phyloP scores from a whole-genome alignment of 148 eudicot genomes.

The Pharnaceum exiguum region DNA sequence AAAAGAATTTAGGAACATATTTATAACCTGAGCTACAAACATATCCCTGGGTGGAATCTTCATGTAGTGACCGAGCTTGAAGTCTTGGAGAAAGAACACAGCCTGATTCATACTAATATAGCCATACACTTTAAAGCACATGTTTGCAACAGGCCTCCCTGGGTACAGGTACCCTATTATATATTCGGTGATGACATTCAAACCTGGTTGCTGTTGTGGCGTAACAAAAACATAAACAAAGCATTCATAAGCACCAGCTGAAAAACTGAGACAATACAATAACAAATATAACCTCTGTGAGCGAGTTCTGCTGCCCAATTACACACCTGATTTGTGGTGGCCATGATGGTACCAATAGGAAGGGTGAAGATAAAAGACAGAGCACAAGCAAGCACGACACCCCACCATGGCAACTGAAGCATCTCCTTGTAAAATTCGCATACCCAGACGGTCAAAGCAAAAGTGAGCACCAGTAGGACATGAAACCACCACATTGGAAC shows the following conservation, averaged over 20 bases:
- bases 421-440: conserved; percentile 42
- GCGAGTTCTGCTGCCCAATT: not conserved
- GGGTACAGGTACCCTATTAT: conserved; percentile 67
- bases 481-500: conserved; percentile 85
- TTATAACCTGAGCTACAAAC: conserved; percentile 71
- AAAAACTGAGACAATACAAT: too few relatives aligned
- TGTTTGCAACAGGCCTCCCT: conserved; percentile 77
- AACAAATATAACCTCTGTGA: too few relatives aligned
- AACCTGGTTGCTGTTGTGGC: conserved; percentile 59
- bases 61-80: conserved; percentile 92
- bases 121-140: conserved; percentile 85
- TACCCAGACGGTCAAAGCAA: conserved; percentile 45
- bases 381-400: conserved; percentile 60
- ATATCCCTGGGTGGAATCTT: conserved; percentile 78
- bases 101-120: conserved; percentile 87
- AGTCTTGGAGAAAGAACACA: conserved; percentile 48
- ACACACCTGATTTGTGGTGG: conserved; percentile 77
- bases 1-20: not conserved
- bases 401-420: conserved; percentile 88
- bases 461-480: conserved; percentile 30
- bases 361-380: conserved; percentile 66
- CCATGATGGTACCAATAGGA: conserved; percentile 66
- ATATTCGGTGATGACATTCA: conserved; percentile 79
- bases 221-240: not conserved
- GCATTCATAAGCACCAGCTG: not conserved